Percentiles rank a stretch among this genome's conserved stretches.
phyloP scores from a whole-genome alignment of 768 basidiomycete species.

The Tephrocybe sp. region DNA sequence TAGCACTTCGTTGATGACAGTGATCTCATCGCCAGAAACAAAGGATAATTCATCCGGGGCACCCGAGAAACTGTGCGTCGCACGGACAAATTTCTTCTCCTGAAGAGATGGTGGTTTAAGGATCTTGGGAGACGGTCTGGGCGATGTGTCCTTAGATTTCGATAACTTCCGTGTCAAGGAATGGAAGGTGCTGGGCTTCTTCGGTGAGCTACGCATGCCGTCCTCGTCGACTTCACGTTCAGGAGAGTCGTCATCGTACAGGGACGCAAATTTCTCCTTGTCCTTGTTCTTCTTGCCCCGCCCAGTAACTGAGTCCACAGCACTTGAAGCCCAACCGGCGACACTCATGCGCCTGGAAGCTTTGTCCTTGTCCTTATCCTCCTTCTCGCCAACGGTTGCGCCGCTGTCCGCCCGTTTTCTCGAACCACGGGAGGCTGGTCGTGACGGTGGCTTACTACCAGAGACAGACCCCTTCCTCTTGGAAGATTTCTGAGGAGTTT shows the following conservation, averaged over 20 bases:
- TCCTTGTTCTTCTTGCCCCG: constrained; percentile 54
- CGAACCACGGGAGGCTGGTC: constrained; percentile 59
- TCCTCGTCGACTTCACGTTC: constrained; percentile 29
- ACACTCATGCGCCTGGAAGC: constrained; percentile 42
- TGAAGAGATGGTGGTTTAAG: constrained; percentile 51
- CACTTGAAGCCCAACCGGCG: constrained; percentile 67
- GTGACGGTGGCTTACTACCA: constrained; percentile 45
- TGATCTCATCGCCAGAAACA: constrained; percentile 71
- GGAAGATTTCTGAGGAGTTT: constrained; percentile 28
- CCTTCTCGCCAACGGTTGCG: constrained; percentile 33
- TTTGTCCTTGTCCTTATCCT: constrained; percentile 40
- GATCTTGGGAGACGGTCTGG: constrained; percentile 39
- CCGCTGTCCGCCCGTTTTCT: constrained; percentile 65
- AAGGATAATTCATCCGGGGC: constrained; percentile 80
- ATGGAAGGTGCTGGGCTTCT: constrained; percentile 29
- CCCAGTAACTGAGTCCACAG: constrained; percentile 60
- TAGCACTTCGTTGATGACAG: constrained; percentile 76
- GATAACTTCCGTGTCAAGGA: constrained; percentile 28
- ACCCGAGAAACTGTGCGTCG: constrained; percentile 73
- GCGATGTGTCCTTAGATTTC: constrained; percentile 35
- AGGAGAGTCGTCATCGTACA: constrained; percentile 37
- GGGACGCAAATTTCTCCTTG: constrained; percentile 58
- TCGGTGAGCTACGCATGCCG: constrained; percentile 14
- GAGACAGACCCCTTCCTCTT: constrained; percentile 43
- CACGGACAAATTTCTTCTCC: constrained; percentile 60